phyloP scores from a whole-genome alignment of 345 rosid genomes.

The Bruguiera parviflora region DNA sequence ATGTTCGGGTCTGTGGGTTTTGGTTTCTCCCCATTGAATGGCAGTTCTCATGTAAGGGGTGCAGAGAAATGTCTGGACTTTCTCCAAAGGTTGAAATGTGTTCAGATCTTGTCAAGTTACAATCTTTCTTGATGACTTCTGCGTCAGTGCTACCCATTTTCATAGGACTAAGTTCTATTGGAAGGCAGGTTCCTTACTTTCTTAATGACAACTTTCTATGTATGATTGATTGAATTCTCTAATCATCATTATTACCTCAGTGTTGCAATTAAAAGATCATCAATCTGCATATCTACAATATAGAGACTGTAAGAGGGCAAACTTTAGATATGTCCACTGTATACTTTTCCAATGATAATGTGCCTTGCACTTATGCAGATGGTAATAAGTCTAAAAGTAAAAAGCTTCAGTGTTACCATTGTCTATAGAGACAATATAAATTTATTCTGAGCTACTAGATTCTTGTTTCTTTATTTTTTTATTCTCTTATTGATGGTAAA shows the following conservation, averaged over 20 bases:
- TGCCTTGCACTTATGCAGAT: too few relatives aligned
- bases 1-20: slow-evolving; percentile 70
- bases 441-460: too few relatives aligned
- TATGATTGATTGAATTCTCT: not conserved
- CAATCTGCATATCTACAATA: not conserved
- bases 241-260: not conserved
- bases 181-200: slow-evolving; percentile 54
- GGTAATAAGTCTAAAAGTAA: too few relatives aligned
- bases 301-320: too few relatives aligned
- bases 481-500: too few relatives aligned
- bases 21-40: slow-evolving; percentile 81
- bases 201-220: not conserved
- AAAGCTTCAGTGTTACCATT: too few relatives aligned
- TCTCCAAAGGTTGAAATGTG: slow-evolving; percentile 40
- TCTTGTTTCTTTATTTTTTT: too few relatives aligned
- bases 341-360: too few relatives aligned
- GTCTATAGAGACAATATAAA: too few relatives aligned
- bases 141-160: slow-evolving; percentile 52
- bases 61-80: slow-evolving; percentile 44
- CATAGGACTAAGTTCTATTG: slow-evolving; percentile 71
- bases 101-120: slow-evolving; percentile 53
- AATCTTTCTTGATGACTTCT: slow-evolving; percentile 41
- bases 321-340: too few relatives aligned
- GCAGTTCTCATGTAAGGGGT: slow-evolving; percentile 77
- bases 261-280: not conserved